Conservation (phyloP, 1,139 yeast species). For the Debaryomyces nepalensis region DNA sequence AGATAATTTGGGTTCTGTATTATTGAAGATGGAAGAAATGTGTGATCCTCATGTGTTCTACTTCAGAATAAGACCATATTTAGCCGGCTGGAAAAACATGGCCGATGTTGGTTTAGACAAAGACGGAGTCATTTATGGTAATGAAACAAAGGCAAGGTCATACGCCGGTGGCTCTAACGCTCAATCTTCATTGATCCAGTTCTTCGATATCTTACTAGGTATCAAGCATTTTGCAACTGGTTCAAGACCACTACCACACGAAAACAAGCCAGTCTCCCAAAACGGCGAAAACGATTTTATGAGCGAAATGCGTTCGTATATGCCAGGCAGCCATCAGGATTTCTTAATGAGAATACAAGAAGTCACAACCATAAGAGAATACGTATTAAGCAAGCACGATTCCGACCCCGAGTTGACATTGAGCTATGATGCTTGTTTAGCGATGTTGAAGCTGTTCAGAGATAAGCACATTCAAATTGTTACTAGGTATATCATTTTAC, state of each 20-base stretch:
- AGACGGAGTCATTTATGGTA: conserved; percentile 77
- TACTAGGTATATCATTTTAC: conserved; percentile 81
- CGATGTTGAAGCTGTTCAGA: conserved; percentile 85
- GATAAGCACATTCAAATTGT: conserved; percentile 94
- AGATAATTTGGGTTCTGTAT: conserved; percentile 72
- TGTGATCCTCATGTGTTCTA: conserved; percentile 94
- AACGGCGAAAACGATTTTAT: conserved; percentile 69
- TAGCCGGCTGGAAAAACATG: conserved; percentile 97
- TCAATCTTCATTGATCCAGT: conserved; percentile 87
- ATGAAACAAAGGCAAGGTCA: conserved; percentile 58
- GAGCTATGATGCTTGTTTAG: conserved; percentile 87
- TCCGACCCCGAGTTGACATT: conserved; percentile 60
- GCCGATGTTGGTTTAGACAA: conserved; percentile 79
- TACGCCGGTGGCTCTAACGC: conserved; percentile 95
- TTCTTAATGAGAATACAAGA: conserved; percentile 65
- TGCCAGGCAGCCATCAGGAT: conserved; percentile 85
- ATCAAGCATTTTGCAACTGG: conserved; percentile 84
- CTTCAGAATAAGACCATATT: conserved; percentile 81
- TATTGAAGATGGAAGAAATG: conserved; percentile 89
- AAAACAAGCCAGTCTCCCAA: conserved; percentile 15
- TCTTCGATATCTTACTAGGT: conserved; percentile 74
- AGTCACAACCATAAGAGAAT: conserved; percentile 65
- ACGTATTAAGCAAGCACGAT: conserved; percentile 50
- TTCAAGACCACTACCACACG: conserved; percentile 49
- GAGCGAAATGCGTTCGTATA: conserved; percentile 81